Percentiles rank a stretch among this genome's conserved stretches.
phyloP scores from a whole-genome alignment of 345 rosid species.

The Eucalyptus dawsonii region DNA sequence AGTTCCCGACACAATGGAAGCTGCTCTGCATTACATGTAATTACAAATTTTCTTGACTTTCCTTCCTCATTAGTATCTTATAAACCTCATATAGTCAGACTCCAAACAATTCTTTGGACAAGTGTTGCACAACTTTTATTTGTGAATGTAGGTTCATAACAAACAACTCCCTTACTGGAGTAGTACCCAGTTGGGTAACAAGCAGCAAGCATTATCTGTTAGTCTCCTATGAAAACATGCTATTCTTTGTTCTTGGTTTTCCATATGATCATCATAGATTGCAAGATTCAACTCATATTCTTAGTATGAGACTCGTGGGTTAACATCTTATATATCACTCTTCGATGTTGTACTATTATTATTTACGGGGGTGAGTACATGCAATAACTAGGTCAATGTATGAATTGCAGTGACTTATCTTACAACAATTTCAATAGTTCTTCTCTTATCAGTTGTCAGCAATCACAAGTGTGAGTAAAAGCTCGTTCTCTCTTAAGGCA shows the following conservation, averaged over 20 bases:
- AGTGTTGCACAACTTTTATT: neutral
- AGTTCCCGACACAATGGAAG: constrained; percentile 20
- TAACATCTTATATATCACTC: no score
- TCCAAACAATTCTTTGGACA: neutral
- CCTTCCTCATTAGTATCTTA: neutral
- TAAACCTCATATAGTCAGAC: neutral
- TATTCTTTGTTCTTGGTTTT: no score
- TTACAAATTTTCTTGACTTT: neutral
- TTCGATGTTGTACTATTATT: neutral
- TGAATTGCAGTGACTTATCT: constrained; percentile 51
- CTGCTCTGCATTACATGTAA: constrained; percentile 28
- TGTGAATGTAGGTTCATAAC: no score
- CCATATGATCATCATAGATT: no score
- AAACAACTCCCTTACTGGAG: no score
- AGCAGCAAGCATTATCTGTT: no score
- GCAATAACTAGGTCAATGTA: neutral
- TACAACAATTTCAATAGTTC: constrained; percentile 68
- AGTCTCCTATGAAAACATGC: no score
- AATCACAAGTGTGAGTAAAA: neutral
- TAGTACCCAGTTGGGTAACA: no score
- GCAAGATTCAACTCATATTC: no score
- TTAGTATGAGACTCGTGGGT: no score
- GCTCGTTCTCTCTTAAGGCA: no score
- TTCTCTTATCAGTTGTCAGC: constrained; percentile 20
- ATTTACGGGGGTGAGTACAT: neutral